Base-by-base conservation (phyloP, 2,329 filamentous ascomycete species). In the Thermomyces lanuginosus region DNA sequence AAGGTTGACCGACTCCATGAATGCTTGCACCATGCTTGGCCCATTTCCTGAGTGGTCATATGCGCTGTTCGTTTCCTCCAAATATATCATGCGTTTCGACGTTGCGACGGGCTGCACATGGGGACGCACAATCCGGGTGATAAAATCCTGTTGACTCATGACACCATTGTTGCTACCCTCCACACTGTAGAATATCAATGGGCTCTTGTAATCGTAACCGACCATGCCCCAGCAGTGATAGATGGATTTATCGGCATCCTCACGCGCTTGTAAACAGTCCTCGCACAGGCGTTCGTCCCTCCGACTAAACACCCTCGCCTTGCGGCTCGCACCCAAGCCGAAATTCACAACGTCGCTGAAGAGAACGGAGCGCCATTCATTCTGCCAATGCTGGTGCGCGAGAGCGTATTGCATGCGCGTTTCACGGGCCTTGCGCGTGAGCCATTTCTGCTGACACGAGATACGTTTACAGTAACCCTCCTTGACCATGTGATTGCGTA, bases 151-250 rank as follows among this genome's bases (percentile, higher is more conserved):
- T 19, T 31, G 32, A 24, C 29, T 32, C 20, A 34, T 27, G 7
- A 21, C 21, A 2, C 28, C 21, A 8, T 27, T 17, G 8, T 30
- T 29, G 13, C 14, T 26, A 8, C 27, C 29, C 18, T 28, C 26
- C 17, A 21, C 23, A n/a, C 22, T 21, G 8, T 29, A 27, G 6
- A 35, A 35, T 13, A 35, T 22, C 8, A 35, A 30, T 16, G 32
- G 32, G 6, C 29, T 28, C 27, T 35, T 35, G 29, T 35, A 35
- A 13, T 35, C 29, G 16, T 32, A 35, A 14, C 32, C 29, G 16
- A 35, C 29, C 32, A 35, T 35, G 6, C 29, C 29, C 32, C 32
- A 35, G 27, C 32, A 35, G 22, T 32, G 27, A 13, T 32, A 32
- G 3, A 31, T 11, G 19, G 32, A 23, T 18, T 31, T 29, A 19